Conservation (phyloP, 805 yeast genomes). For the Yarrowia alimentaria region DNA sequence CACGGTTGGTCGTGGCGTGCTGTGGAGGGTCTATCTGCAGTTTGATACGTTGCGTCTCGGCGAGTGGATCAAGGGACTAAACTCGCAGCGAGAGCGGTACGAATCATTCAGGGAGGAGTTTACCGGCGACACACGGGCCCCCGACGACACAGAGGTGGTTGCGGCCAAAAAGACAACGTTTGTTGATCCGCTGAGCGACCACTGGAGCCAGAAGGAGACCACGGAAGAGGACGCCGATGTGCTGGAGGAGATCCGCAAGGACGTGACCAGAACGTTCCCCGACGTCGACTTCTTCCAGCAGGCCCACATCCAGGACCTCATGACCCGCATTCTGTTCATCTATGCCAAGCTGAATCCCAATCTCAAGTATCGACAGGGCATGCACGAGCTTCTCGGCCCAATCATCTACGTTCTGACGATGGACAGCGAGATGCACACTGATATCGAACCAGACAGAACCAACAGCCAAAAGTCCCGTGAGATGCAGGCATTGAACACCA, state of each 20-base stretch:
- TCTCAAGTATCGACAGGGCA: slow-evolving; percentile 54
- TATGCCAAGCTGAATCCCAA: slow-evolving; percentile 50
- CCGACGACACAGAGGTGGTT: too few relatives aligned
- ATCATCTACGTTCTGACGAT: slow-evolving; percentile 38
- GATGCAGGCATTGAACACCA: neutral
- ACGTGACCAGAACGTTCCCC: slow-evolving; percentile 41
- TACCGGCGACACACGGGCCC: slow-evolving; percentile 5
- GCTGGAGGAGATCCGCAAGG: slow-evolving; percentile 36
- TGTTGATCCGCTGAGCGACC: slow-evolving; percentile 21
- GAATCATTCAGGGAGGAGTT: slow-evolving; percentile 17
- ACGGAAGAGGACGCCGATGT: slow-evolving; percentile 29
- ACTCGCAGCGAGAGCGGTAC: neutral
- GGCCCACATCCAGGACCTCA: slow-evolving; percentile 31
- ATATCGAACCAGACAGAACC: neutral
- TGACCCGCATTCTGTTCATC: slow-evolving; percentile 47
- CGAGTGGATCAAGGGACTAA: slow-evolving; percentile 14
- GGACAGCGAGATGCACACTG: slow-evolving; percentile 22
- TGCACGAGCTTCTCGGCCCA: slow-evolving; percentile 54
- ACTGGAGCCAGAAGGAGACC: neutral
- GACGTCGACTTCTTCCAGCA: slow-evolving; percentile 38
- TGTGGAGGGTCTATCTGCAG: slow-evolving; percentile 23
- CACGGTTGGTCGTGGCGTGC: slow-evolving; percentile 9
- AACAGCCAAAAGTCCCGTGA: too few relatives aligned
- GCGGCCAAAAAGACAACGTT: slow-evolving; percentile 13
- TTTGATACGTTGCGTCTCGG: slow-evolving; percentile 12